A percentile compares a stretch with the other conserved stretches of the same genome.
Conservation (phyloP, 768 basidiomycete species). For the Nidularia pulvinata region DNA sequence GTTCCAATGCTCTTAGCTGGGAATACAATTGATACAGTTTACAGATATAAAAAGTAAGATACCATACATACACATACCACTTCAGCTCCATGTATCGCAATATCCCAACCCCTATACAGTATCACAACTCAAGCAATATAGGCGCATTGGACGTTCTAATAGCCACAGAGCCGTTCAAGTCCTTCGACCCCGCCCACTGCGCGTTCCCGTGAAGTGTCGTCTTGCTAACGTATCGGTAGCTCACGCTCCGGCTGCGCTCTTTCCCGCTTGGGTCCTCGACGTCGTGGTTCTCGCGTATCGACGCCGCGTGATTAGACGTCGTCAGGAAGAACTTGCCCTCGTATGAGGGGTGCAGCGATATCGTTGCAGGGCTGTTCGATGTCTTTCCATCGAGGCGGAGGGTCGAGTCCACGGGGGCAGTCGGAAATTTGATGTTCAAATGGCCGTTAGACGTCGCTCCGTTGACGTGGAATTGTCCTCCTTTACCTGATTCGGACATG, state of each 20-base stretch:
- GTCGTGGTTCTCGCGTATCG: background rate
- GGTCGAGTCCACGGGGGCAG: slow-evolving; percentile 27
- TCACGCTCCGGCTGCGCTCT: slow-evolving; percentile 1
- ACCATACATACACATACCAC: background rate
- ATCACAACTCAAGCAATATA: background rate
- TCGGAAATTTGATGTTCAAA: slow-evolving; percentile 21
- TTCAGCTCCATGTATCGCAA: background rate
- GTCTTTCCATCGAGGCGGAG: slow-evolving; percentile 25
- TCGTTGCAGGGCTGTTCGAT: slow-evolving; percentile 28
- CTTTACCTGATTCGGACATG: background rate
- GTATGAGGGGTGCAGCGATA: slow-evolving; percentile 29
- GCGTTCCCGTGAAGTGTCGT: slow-evolving; percentile 2
- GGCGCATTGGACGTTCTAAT: background rate
- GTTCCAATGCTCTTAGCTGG: no score
- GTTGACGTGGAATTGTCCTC: slow-evolving; percentile 26
- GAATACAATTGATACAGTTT: no score
- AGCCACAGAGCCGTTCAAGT: background rate
- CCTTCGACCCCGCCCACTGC: slow-evolving; percentile 1
- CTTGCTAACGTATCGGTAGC: background rate
- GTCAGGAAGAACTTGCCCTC: slow-evolving; percentile 31
- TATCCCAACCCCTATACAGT: no score
- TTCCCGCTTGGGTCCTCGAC: slow-evolving; percentile 5
- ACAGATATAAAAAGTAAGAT: background rate
- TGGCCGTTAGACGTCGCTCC: slow-evolving; percentile 29
- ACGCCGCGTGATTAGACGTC: slow-evolving; percentile 5